Base-by-base conservation (phyloP, 495 filamentous ascomycete species). In the Podospora anserina region DNA sequence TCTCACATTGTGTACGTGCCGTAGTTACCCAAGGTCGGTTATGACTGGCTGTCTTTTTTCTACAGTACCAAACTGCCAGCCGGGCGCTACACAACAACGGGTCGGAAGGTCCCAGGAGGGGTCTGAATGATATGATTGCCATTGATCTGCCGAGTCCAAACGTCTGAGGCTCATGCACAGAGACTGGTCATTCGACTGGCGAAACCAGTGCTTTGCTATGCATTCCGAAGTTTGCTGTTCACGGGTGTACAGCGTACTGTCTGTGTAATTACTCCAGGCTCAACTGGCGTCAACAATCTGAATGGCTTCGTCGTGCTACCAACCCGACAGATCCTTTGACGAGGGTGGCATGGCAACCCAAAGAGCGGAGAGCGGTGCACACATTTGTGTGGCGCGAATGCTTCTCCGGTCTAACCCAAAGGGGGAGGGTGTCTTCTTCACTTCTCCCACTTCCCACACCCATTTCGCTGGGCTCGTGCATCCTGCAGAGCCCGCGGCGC, bases 91-190 rank as follows among this genome's bases (percentile, higher is more conserved):
- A 23, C n/a, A 39, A 60, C 54, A 34, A 39, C 26, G 57, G 39
- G 30, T 60, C 53, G 56, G 56, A 68, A 56, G 62, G 61, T 60
- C 58, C 30, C 63, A 69, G 63, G 65, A 66, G 64, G 58, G 71
- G 61, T 65, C 69, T 64, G 71, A 72, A 62, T 63, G 66, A 68
- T 67, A 26, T 66, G 75, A 75, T 76, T 72, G 69, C 64, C 75
- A 71, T 69, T 70, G 75, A 76, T 76, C 75, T 70, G 66, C 75
- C 69, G 69, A 76, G 69, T 61, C 71, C 72, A 76, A 76, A 76
- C 75, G 72, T 71, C 67, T 66, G 69, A 71, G 72, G 66, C 68
- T 72, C 64, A 68, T 69, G 74, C 64, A 66, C 30, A 63, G 55
- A 39, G 30, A 34, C 28, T 67, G 49, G 60, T 61, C 19, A 58